A percentile compares a stretch with the other conserved stretches of the same genome.
Conservation (phyloP, 2,329 filamentous ascomycete species). For the Arthrinium phaeospermum region DNA sequence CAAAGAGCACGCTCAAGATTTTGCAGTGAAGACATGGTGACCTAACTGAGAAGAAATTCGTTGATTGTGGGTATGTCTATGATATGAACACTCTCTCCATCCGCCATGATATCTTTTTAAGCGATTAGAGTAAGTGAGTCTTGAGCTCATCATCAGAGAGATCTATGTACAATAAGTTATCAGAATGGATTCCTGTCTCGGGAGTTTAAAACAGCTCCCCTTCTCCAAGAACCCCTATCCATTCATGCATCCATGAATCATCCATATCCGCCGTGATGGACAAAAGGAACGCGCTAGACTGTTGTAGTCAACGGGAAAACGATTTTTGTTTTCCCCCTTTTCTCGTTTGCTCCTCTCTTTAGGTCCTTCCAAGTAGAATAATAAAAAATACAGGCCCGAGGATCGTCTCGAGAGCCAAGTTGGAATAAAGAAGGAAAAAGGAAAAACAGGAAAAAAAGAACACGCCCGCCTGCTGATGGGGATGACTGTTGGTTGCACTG, state of each 20-base stretch:
- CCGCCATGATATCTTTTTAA: slow-evolving; percentile 11
- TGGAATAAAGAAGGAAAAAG: neutral
- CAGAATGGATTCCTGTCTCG: neutral
- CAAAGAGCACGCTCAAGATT: neutral
- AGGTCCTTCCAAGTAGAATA: neutral
- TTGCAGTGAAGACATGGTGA: neutral
- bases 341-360: neutral
- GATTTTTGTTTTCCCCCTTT: neutral
- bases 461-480: slow-evolving; percentile 2
- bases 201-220: neutral
- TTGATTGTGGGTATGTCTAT: slow-evolving; percentile 16
- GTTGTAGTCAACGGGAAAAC: neutral
- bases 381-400: neutral
- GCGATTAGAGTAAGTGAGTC: slow-evolving; percentile 1
- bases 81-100: slow-evolving; percentile 10
- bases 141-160: slow-evolving; percentile 5
- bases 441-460: neutral
- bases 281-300: neutral
- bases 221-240: neutral
- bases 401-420: neutral
- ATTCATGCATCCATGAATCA: slow-evolving; percentile 9
- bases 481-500: neutral
- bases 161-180: slow-evolving; percentile 16
- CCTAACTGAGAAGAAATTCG: slow-evolving; percentile 8
- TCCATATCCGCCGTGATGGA: slow-evolving; percentile 12